phyloP scores from a whole-genome alignment of 305 asterid species.

The Plantago coronopus region DNA sequence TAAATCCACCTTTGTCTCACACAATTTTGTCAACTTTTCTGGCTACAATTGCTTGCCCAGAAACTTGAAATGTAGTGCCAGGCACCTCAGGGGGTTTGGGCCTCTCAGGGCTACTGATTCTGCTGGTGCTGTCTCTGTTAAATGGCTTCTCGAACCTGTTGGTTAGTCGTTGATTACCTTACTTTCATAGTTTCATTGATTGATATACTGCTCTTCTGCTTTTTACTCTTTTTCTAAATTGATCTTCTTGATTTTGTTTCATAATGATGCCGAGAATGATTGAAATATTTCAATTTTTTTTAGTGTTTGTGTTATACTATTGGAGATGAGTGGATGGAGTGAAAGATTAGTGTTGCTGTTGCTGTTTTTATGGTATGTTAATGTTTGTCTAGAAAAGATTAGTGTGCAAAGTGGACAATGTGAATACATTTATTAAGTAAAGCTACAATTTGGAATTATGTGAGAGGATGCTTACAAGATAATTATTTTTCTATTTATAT shows the following conservation, averaged over 20 bases:
- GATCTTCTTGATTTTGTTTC: background rate
- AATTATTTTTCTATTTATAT: no score
- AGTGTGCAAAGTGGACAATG: slow-evolving; percentile 12
- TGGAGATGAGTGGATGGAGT: background rate
- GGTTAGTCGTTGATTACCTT: slow-evolving; percentile 30
- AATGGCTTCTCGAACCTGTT: slow-evolving; percentile 74
- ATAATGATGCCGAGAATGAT: no score
- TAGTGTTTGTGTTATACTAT: background rate
- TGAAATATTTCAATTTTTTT: background rate
- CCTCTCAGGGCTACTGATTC: slow-evolving; percentile 44
- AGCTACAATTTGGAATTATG: background rate
- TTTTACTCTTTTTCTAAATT: background rate
- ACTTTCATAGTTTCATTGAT: background rate
- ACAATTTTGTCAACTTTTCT: slow-evolving; percentile 29
- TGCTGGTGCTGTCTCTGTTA: slow-evolving; percentile 35
- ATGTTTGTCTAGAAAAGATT: slow-evolving; percentile 6
- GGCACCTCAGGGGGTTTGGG: slow-evolving; percentile 37
- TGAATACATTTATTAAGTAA: background rate
- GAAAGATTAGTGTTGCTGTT: background rate
- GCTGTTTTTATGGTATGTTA: background rate
- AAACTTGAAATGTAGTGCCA: slow-evolving; percentile 36
- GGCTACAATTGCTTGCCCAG: slow-evolving; percentile 42
- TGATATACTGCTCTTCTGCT: no score
- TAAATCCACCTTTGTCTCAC: slow-evolving; percentile 25
- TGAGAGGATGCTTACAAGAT: slow-evolving; percentile 6